phyloP scores from a whole-genome alignment of 805 yeast species.

The Sugiyamaella chiloensis region DNA sequence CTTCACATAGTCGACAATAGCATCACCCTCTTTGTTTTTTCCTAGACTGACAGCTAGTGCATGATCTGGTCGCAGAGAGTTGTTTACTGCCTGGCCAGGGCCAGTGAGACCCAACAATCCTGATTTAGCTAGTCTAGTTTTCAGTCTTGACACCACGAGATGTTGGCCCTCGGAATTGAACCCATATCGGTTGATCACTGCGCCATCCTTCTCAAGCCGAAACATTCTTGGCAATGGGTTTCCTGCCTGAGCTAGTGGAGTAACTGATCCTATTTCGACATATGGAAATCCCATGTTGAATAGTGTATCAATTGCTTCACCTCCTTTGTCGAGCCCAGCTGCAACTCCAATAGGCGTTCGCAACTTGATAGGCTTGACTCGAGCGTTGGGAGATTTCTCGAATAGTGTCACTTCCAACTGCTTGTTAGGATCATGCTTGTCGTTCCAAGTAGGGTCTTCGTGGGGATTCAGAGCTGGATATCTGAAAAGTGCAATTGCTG shows the following conservation, averaged over 20 bases:
- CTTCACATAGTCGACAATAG: slow-evolving; percentile 69
- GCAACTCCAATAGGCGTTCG: slow-evolving; percentile 87
- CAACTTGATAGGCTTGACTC: slow-evolving; percentile 39
- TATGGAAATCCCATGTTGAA: slow-evolving; percentile 79
- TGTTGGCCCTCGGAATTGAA: slow-evolving; percentile 90
- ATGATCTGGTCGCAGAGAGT: slow-evolving; percentile 59
- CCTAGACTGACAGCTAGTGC: slow-evolving; percentile 84
- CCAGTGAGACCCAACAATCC: slow-evolving; percentile 38
- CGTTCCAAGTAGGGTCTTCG: slow-evolving; percentile 29
- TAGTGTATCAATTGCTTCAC: slow-evolving; percentile 81
- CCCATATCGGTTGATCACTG: slow-evolving; percentile 92
- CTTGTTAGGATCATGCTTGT: slow-evolving; percentile 29
- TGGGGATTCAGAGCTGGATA: slow-evolving; percentile 34
- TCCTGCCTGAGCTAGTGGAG: slow-evolving; percentile 92
- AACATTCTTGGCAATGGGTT: slow-evolving; percentile 92
- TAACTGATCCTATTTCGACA: slow-evolving; percentile 89
- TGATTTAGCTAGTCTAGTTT: slow-evolving; percentile 53
- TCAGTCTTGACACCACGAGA: slow-evolving; percentile 63
- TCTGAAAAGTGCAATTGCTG: slow-evolving; percentile 70
- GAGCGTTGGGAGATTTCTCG: slow-evolving; percentile 23
- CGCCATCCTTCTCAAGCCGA: slow-evolving; percentile 77
- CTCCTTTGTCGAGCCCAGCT: slow-evolving; percentile 94
- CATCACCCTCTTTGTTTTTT: slow-evolving; percentile 85
- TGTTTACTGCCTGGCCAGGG: slow-evolving; percentile 29
- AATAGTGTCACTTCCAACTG: slow-evolving; percentile 31